Conservation (phyloP, 139 green algal species). For the Auxenochlorella pyrenoidosa region DNA sequence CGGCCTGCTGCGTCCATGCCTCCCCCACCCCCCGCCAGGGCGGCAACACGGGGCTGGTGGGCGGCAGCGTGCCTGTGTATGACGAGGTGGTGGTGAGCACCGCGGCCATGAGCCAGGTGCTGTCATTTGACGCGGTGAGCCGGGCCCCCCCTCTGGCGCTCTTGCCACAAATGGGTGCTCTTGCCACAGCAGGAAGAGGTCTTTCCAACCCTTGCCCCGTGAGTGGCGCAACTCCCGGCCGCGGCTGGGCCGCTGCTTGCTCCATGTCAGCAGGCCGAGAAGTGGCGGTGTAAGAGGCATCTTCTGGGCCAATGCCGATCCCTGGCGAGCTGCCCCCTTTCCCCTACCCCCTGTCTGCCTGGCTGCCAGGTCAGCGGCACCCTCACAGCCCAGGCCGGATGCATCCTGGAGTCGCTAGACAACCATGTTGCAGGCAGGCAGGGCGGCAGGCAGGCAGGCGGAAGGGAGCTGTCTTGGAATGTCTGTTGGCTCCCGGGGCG, state of each 20-base stretch:
- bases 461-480: neutral
- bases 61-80: conserved; percentile 87
- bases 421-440: conserved; percentile 45
- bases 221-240: no score
- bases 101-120: conserved; percentile 67
- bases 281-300: no score
- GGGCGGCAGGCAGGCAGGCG: no score
- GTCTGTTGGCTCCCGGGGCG: no score
- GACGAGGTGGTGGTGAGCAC: conserved; percentile 91
- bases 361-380: conserved; percentile 70
- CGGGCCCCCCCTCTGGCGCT: no score
- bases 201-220: no score
- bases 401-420: conserved; percentile 86
- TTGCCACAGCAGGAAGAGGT: no score
- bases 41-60: conserved; percentile 97
- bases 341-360: conserved; percentile 57
- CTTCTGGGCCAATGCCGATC: no score
- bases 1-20: no score
- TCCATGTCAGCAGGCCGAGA: no score
- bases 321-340: neutral
- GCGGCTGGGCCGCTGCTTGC: no score
- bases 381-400: conserved; percentile 83
- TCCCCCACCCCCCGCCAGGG: conserved; percentile 58
- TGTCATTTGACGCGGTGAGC: conserved; percentile 25
- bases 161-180: no score